Evolutionary conservation across 768 basidiomycete species (phyloP), one percentile per base, ranked within the genome.

Genomic region (Tulasnella calospora): DNA sequence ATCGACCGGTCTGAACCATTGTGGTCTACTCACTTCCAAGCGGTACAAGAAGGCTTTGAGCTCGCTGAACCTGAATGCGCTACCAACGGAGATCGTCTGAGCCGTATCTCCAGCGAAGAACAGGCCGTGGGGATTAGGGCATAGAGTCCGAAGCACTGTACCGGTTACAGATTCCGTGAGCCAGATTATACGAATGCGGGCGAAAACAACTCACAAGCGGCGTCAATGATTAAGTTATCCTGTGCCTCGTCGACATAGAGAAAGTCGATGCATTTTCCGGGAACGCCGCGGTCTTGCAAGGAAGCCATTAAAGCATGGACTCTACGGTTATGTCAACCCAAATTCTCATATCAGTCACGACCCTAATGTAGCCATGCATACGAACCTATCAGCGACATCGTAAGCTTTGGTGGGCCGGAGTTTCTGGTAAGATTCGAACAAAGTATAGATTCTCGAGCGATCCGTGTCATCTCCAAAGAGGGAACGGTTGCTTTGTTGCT

Each of bases 191-290:
- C 7, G 8, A 35, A 21, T 35, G 6, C 13, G 30, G 3, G 27
- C 41, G 35, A 23, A 12, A 21, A 27, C 19, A 13, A 69, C 76
- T 30, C 38, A 77, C 76, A 33, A 2, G 36, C 55, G 12, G 44
- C 51, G 71, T 93, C 92, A 8, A 92, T 88, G 9, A 93, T 84
- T 0, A 93, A 85, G 81, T 91, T 89, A 80, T 93, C 92, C 81
- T 93, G 92, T 0, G 88, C 89, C 83, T 93, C 92, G 61, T 93
- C 92, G 2, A 93, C 86, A 81, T 92, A 92, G 90, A 92, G 79
- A 79, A 86, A 89, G 79, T 92, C 88, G 10, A 92, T 7, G 17
- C 5, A 23, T 47, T 67, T 30, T 19, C 76, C 76, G 21, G 27
- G 33, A 23, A 69, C 57, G 40, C 51, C 61, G 17, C 36, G 33